Conservation (phyloP, 768 basidiomycete species). For the Symmetrospora coprosmae region DNA sequence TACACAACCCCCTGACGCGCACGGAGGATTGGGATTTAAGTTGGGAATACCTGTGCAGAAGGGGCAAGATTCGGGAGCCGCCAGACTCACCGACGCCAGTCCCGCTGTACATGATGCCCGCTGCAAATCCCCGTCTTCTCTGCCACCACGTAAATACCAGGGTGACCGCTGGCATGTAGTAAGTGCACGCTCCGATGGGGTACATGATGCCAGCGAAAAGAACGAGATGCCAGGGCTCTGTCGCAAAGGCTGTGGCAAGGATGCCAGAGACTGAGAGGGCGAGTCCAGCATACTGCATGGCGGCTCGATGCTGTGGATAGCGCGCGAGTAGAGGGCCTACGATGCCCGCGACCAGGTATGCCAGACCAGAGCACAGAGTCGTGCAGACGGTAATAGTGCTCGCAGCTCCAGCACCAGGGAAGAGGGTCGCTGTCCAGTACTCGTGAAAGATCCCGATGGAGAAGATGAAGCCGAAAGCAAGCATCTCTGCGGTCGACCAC, state of each 20-base stretch:
- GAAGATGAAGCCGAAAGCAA: background rate
- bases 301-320: background rate
- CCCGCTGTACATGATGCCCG: background rate
- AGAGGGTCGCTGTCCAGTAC: background rate
- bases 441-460: constrained; percentile 3
- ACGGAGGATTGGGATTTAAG: too few species aligned
- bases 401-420: background rate
- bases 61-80: too few species aligned
- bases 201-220: background rate
- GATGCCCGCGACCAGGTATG: background rate
- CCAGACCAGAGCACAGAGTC: background rate
- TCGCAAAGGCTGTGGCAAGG: background rate
- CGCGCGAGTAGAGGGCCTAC: background rate
- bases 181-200: background rate
- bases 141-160: constrained; percentile 2
- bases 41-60: too few species aligned
- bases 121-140: background rate
- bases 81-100: background rate
- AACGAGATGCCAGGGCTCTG: background rate
- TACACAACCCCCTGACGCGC: too few species aligned
- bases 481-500: too few species aligned
- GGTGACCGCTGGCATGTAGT: background rate
- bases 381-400: background rate
- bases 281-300: background rate
- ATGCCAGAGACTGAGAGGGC: background rate